phyloP scores from a whole-genome alignment of 768 basidiomycete genomes.

The Trametes cingulata region DNA sequence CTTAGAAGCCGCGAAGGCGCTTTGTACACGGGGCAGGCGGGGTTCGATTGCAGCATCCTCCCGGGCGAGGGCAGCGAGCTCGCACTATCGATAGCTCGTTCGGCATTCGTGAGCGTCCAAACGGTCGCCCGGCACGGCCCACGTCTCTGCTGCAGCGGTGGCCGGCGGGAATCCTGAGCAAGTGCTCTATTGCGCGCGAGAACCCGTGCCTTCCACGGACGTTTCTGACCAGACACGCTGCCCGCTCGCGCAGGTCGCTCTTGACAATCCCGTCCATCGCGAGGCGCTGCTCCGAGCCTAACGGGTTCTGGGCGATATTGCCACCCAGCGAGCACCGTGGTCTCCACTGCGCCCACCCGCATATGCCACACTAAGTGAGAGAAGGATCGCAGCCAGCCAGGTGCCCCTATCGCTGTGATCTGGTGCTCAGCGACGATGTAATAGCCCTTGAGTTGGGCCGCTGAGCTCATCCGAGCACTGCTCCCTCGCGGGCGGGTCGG shows the following conservation, averaged over 20 bases:
- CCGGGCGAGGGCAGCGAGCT: conserved; percentile 1
- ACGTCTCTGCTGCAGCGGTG: background rate
- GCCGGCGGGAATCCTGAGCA: background rate
- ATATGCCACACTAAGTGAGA: background rate
- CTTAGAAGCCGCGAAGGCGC: conserved; percentile 15
- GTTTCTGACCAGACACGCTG: conserved; percentile 1
- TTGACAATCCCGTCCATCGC: conserved; percentile 10
- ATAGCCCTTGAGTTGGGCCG: no score
- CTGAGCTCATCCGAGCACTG: no score
- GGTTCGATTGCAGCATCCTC: background rate
- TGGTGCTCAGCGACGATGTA: no score
- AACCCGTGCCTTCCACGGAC: conserved; percentile 14
- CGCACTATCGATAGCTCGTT: background rate
- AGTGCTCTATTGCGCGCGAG: conserved; percentile 1
- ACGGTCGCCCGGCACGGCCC: background rate
- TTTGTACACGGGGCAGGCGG: conserved; percentile 10
- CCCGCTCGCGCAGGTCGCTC: background rate
- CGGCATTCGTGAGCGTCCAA: conserved; percentile 5
- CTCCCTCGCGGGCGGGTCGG: no score
- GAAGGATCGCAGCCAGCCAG: background rate
- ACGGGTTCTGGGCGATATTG: conserved; percentile 11
- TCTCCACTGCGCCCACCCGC: background rate
- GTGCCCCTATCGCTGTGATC: background rate
- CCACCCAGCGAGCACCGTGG: conserved; percentile 7
- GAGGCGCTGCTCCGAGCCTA: conserved; percentile 11